Base-by-base conservation (phyloP, 2,329 filamentous ascomycete species). In the Fusarium begoniae region DNA sequence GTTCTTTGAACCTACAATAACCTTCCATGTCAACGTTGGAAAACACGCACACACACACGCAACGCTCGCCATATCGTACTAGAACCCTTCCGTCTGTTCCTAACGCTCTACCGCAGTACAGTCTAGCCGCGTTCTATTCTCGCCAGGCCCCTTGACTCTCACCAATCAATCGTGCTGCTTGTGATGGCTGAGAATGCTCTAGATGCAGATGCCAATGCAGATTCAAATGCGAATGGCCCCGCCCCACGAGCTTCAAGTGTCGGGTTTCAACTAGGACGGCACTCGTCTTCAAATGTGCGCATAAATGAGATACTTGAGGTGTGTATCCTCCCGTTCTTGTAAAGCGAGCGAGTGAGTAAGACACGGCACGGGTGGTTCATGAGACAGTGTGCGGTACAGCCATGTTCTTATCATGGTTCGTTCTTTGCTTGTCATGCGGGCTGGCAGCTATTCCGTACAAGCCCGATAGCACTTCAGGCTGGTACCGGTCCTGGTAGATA, bases 301-400 rank as follows among this genome's bases (percentile, higher is more conserved):
- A 81, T 87, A 72, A 81, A 82, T 69, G 83, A 83, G 66, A 86
- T 87, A 62, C 81, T 87, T 64, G 83, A 87, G 82, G 85, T 87
- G 78, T 76, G 84, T 72, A 50, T 50, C 41, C 47, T 35, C 37
- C 32, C 38, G 30, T 55, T 38, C n/a, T 41, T 59, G 43, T 24
- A n/a, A 13, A 50, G 38, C 38, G 20, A 60, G 43, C 32, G 14
- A 60, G 45, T 44, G 15, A 69, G 56, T 24, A 30, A 51, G 48
- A 32, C 28, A 51, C 15, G 11, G 40, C 47, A 41, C 26, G 40
- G 43, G 56, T 44, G 61, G 35, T 28, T 69, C 38, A 69, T 69
- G 44, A 69, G 66, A 56, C 44, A 51, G 32, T 35, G 41, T 26
- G 32, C 24, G 9, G 24, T 26, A 26, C 13, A 15, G 55, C 20